These are phyloP conservation scores for Ogataea pini DNA, from an alignment of 805 yeast species.

Conservation along the genomic window DNA sequence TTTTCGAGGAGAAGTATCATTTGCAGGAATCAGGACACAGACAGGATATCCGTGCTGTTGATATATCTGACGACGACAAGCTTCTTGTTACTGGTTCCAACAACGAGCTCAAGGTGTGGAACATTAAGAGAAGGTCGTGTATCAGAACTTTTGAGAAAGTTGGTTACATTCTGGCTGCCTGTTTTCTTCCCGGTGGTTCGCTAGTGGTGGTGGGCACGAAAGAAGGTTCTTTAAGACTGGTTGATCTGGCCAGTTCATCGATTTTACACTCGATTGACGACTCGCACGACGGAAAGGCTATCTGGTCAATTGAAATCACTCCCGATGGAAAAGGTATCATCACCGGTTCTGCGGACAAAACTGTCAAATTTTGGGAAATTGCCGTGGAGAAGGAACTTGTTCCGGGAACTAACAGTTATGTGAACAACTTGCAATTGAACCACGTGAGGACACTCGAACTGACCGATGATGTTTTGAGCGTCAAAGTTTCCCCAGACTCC, in stretches of 20 bases:
- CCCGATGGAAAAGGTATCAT: conserved; percentile 82
- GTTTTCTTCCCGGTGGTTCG: conserved; percentile 89
- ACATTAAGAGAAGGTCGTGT: conserved; percentile 68
- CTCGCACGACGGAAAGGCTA: conserved; percentile 74
- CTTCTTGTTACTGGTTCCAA: conserved; percentile 87
- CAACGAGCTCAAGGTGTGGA: conserved; percentile 89
- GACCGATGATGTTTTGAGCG: conserved; percentile 79
- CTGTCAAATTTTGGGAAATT: conserved; percentile 88
- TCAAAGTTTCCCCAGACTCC: conserved; percentile 77
- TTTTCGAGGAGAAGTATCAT: conserved; percentile 48
- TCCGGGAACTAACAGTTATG: conserved; percentile 61
- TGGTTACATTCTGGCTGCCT: conserved; percentile 80
- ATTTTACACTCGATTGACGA: conserved; percentile 65
- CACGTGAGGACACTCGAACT: conserved; percentile 84
- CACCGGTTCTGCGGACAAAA: conserved; percentile 93
- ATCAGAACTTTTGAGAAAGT: conserved; percentile 79
- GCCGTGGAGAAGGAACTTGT: conserved; percentile 64
- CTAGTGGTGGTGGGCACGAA: conserved; percentile 86
- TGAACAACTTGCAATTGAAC: conserved; percentile 57
- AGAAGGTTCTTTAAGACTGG: conserved; percentile 78
- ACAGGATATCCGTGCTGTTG: conserved; percentile 82
- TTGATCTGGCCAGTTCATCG: conserved; percentile 83
- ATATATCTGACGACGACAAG: conserved; percentile 77
- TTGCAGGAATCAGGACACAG: conserved; percentile 86
- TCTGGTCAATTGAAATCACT: conserved; percentile 89